Evolutionary conservation across 2,329 filamentous ascomycete genomes (phyloP), one percentile per base, ranked within the genome.

Genomic region (Karstenula rhodostoma): DNA sequence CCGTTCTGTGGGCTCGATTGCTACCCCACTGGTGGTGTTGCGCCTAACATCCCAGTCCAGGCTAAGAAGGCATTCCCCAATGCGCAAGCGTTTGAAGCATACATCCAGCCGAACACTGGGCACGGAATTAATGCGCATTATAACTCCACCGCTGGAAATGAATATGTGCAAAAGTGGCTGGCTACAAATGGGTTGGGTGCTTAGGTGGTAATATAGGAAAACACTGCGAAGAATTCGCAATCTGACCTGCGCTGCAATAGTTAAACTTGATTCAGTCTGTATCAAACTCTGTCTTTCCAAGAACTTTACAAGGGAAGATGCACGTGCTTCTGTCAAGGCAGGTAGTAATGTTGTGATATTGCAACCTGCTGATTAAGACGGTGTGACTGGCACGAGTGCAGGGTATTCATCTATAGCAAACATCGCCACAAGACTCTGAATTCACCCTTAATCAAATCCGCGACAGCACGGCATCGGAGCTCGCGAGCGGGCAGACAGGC

Each of bases 1-100:
- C 83, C 85, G 6, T 90, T 87, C 73, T 90, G 88, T 60, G 88
- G 87, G 3, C 85, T 86, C 27, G 83, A 89, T 73, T 90, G 87
- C 76, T 69, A 78, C 3, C 78, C 74, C 22, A 85, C 82, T 0
- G 78, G 76, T 15, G 67, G 50, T 10, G 72, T 80, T 1, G 67
- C 75, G 7, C 66, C 74, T 0, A 81, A 78, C 29, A 80, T 87
- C 46, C 82, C 84, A 1, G 82, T 79, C 12, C 70, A 72, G 23
- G 82, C 82, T 0, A 71, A 66, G 53, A 53, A 63, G 46, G 75
- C 75, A 32, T 85, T 87, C 66, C 77, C 78, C 1, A 77, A 82
- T 15, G 79, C 84, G 0, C 79, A 70, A 0, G 72, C 73, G 0
- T 88, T 89, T 67, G 79, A 85, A 59, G 78, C 85, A 0, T 82